A percentile compares a stretch with the other conserved stretches of the same genome.
phyloP scores from a whole-genome alignment of 441 rosid species.

The Aquilaria agallochum region DNA sequence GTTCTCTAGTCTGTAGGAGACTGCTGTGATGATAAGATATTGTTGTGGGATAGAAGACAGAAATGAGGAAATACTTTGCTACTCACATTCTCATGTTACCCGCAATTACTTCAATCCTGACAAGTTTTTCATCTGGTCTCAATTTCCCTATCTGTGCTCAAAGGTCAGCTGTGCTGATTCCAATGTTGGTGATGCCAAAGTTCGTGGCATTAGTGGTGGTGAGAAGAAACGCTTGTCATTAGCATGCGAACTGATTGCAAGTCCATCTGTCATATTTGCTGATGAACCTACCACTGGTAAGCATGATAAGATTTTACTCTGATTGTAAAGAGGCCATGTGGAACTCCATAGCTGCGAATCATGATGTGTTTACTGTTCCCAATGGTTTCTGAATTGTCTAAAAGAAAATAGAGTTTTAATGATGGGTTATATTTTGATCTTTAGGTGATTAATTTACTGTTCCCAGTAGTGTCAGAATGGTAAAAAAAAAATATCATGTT shows the following conservation, averaged over 20 bases:
- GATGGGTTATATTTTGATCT: too few species aligned
- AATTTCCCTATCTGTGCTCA: conserved; percentile 24
- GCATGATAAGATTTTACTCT: conserved; percentile 6
- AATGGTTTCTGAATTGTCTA: too few species aligned
- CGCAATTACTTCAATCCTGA: conserved; percentile 3
- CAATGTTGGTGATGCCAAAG: conserved; percentile 90
- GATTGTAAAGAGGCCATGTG: not conserved
- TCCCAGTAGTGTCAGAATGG: too few species aligned
- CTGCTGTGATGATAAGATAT: conserved; percentile 1
- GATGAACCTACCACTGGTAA: conserved; percentile 98
- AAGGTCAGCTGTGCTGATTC: conserved; percentile 91
- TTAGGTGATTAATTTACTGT: too few species aligned
- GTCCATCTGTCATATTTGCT: conserved; percentile 95
- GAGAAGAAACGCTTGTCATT: conserved; percentile 86
- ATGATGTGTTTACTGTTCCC: too few species aligned
- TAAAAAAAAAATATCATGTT: too few species aligned
- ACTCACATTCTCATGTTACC: not conserved
- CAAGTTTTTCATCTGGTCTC: conserved; percentile 15
- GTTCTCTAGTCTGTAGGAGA: not conserved
- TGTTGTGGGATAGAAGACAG: conserved; percentile 3
- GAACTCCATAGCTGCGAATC: too few species aligned
- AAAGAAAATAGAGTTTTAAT: too few species aligned
- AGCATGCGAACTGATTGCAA: conserved; percentile 95
- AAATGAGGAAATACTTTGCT: not conserved
- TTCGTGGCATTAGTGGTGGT: conserved; percentile 97